Conservation (phyloP, 2,329 filamentous ascomycete species). For the Paecilomyces variotii region DNA sequence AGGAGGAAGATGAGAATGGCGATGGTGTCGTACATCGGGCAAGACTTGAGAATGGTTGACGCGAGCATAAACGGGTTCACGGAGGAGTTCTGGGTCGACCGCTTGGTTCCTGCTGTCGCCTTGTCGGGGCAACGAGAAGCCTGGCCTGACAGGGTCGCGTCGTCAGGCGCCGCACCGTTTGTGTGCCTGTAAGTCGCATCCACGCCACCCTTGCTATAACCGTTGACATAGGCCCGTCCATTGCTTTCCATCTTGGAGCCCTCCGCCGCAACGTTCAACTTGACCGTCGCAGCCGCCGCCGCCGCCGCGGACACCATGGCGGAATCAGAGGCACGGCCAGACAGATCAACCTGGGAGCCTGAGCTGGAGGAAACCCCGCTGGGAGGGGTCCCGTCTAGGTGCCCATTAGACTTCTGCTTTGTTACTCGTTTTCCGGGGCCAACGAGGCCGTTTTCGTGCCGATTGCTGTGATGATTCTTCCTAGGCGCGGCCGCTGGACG, state of each 20-base stretch:
- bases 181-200: slow-evolving; percentile 29
- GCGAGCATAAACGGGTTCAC: slow-evolving; percentile 68
- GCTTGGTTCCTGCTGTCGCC: slow-evolving; percentile 20
- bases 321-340: slow-evolving; percentile 29
- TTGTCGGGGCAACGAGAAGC: slow-evolving; percentile 24
- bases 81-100: slow-evolving; percentile 36
- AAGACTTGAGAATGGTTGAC: slow-evolving; percentile 79
- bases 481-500: slow-evolving; percentile 41
- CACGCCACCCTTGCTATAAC: slow-evolving; percentile 25
- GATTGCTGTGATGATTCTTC: slow-evolving; percentile 60
- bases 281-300: slow-evolving; percentile 17
- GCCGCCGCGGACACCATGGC: slow-evolving; percentile 16
- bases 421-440: slow-evolving; percentile 63
- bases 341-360: slow-evolving; percentile 32
- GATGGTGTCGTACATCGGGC: slow-evolving; percentile 88
- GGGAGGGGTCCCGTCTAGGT: slow-evolving; percentile 45
- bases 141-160: slow-evolving; percentile 21
- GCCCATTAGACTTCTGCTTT: slow-evolving; percentile 49
- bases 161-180: slow-evolving; percentile 21
- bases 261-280: slow-evolving; percentile 20
- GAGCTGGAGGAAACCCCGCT: slow-evolving; percentile 32
- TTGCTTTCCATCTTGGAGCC: slow-evolving; percentile 26
- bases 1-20: slow-evolving; percentile 94
- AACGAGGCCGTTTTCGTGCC: slow-evolving; percentile 83
- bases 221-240: slow-evolving; percentile 27